These are phyloP conservation scores for Purshia tridentata DNA, from an alignment of 306 rosid genomes.

Conservation along the genomic window DNA sequence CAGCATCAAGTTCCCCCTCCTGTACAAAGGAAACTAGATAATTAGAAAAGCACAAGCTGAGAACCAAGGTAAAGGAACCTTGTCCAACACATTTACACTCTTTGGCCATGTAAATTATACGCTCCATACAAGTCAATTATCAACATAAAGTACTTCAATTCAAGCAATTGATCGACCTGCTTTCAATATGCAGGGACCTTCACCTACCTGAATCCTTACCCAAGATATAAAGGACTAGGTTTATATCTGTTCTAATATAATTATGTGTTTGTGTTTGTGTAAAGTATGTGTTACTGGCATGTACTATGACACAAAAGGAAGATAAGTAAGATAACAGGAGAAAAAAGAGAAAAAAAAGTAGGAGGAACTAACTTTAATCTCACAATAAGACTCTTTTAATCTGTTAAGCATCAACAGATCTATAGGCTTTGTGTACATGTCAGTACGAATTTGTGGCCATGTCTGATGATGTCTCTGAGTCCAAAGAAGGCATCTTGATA, in stretches of 20 bases:
- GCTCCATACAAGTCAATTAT: neutral
- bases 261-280: no score
- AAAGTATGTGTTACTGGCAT: neutral
- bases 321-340: neutral
- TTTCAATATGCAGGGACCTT: neutral
- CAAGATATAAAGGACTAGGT: neutral
- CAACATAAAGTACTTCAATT: neutral
- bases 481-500: constrained; percentile 92
- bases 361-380: constrained; percentile 67
- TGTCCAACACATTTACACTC: neutral
- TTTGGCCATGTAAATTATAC: neutral
- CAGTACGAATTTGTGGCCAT: constrained; percentile 93
- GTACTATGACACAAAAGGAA: constrained; percentile 3
- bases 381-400: constrained; percentile 81
- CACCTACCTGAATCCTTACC: neutral
- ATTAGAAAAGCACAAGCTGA: constrained; percentile 17
- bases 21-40: constrained; percentile 31
- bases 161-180: neutral
- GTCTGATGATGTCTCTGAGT: constrained; percentile 96
- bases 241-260: neutral
- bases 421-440: constrained; percentile 72
- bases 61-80: constrained; percentile 18
- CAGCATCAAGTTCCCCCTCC: constrained; percentile 82
- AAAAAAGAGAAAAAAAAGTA: neutral
- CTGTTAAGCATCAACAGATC: constrained; percentile 86